These are phyloP conservation scores for Marsdenia floribunda DNA, from an alignment of 257 asterid species.

Conservation along the genomic window DNA sequence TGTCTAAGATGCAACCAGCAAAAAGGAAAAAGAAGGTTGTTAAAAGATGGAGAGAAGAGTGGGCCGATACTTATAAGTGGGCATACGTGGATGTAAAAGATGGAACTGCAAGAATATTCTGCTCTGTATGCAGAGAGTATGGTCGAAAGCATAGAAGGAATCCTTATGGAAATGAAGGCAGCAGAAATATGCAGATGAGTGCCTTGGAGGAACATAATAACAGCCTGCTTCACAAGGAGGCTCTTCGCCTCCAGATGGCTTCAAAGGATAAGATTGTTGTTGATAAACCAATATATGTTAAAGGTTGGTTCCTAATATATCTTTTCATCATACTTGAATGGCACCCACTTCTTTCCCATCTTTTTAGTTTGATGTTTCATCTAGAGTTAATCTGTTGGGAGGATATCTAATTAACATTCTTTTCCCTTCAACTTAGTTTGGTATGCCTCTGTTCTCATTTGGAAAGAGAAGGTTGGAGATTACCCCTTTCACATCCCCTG, in stretches of 20 bases:
- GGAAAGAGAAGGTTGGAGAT: neutral
- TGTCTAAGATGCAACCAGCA: conserved; percentile 61
- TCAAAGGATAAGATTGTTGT: conserved; percentile 82
- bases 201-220: conserved; percentile 98
- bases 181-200: conserved; percentile 99
- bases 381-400: neutral
- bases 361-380: neutral
- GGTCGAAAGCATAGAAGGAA: conserved; percentile 98
- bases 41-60: conserved; percentile 99
- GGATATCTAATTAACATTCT: neutral
- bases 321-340: neutral
- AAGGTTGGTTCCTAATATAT: conserved; percentile 48
- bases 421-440: conserved; percentile 1
- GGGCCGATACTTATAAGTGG: conserved; percentile 99
- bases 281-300: conserved; percentile 87
- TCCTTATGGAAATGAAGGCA: conserved; percentile 99
- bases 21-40: conserved; percentile 97
- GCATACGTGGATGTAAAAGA: conserved; percentile 94
- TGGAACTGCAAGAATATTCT: conserved; percentile 92
- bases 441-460: neutral
- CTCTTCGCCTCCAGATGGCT: conserved; percentile 93
- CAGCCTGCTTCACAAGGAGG: conserved; percentile 98
- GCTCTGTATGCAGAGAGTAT: conserved; percentile 94
- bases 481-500: neutral
- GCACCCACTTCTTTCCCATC: neutral